Evolutionary conservation across 495 filamentous ascomycete genomes (phyloP).

Genomic region (Cenococcum geophilum): DNA sequence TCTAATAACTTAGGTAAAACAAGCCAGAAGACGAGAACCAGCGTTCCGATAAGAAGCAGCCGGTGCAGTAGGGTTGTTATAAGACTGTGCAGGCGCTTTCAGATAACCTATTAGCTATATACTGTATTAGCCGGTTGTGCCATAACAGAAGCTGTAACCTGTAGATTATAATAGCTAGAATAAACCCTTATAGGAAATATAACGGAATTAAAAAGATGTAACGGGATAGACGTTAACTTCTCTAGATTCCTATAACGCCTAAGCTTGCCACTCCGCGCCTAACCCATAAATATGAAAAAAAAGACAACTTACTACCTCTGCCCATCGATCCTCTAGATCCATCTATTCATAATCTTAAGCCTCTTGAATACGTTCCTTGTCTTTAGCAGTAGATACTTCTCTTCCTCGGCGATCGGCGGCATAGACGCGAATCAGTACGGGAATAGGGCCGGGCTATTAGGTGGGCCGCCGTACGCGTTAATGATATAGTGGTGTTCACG

Average conservation of each 20-base stretch:
- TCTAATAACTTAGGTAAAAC: background rate
- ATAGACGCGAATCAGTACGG: constrained; percentile 89
- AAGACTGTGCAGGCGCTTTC: constrained; percentile 5
- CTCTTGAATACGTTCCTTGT: constrained; percentile 71
- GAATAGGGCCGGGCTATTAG: constrained; percentile 67
- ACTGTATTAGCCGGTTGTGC: background rate
- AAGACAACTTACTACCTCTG: constrained; percentile 59
- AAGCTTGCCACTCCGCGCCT: background rate
- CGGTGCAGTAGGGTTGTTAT: background rate
- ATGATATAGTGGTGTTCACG: too few relatives aligned
- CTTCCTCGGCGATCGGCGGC: constrained; percentile 65
- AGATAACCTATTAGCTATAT: background rate
- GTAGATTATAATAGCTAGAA: background rate
- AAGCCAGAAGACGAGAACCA: background rate
- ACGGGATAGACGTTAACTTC: background rate
- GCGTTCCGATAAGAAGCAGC: background rate
- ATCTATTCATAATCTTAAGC: constrained; percentile 68
- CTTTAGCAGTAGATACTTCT: constrained; percentile 69
- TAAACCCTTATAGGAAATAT: background rate
- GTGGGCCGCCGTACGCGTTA: constrained; percentile 68
- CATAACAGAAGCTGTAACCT: background rate
- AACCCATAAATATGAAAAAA: background rate
- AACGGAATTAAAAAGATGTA: background rate
- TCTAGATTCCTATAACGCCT: too few relatives aligned
- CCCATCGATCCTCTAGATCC: constrained; percentile 67